Evolutionary conservation across 2,329 filamentous ascomycete genomes (phyloP), one percentile per base, ranked within the genome.

Genomic region (Sporothrix pallida): DNA sequence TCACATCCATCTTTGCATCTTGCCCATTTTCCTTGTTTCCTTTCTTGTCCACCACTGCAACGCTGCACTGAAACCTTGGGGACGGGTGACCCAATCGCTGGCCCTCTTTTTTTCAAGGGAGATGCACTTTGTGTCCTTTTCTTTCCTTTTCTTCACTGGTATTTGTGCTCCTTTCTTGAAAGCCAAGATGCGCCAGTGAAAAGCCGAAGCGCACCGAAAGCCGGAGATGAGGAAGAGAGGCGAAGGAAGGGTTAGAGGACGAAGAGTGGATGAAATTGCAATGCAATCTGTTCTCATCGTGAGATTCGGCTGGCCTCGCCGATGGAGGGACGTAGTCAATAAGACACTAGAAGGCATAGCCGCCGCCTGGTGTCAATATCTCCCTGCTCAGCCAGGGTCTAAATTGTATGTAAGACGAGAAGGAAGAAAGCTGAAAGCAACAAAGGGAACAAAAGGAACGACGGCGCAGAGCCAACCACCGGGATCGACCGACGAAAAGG

Each of bases 1-100:
- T 10, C 9, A 50, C 23, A 26, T 26, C 23, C 23, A 26, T 26
- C 23, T 37, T 20, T 20, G 52, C 23, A 23, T 23, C 52, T 56
- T 56, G 15, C 4, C 23, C 52, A 56, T 56, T 68, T 37, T 56
- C 31, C 17, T 48, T 50, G 31, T 37, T 70, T 70, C 52, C 52
- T 58, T 58, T 70, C 52, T 58, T 70, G 68, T 52, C 54, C 23
- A 5, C 15, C 42, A 50, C 54, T 71, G 69, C 69, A 71, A 71
- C 69, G 54, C 69, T 71, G 69, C 69, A 62, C 56, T 71, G 69
- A 71, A 62, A 71, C 69, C 50, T 62, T 58, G 52, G 52, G n/a
- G 56, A 42, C 52, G 46, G 56, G 54, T 62, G 56, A 71, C 54
- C 50, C 44, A 70, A 70, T 70, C n/a, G 44, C 69, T 5, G 13